Conservation (phyloP, 495 filamentous ascomycete species). For the Corynascus novoguineensis region DNA sequence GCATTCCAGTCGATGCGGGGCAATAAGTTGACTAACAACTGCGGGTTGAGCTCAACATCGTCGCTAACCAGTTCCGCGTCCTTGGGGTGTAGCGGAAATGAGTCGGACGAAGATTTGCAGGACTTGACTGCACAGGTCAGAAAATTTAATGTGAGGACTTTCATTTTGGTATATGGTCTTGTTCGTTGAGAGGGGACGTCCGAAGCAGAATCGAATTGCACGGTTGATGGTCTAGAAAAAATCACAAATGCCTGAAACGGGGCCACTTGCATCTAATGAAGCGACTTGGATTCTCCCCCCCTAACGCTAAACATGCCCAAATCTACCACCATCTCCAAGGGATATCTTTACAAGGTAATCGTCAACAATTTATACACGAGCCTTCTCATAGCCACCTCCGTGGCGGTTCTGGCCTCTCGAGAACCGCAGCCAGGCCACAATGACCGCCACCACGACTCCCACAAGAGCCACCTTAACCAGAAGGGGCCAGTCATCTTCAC, state of each 20-base stretch:
- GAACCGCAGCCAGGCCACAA: constrained; percentile 33
- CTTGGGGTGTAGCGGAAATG: constrained; percentile 85
- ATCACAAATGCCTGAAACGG: constrained; percentile 19
- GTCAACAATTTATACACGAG: not conserved
- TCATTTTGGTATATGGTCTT: constrained; percentile 57
- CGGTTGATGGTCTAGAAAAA: constrained; percentile 7
- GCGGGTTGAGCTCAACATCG: constrained; percentile 70
- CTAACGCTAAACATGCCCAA: not conserved
- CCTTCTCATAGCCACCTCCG: constrained; percentile 16
- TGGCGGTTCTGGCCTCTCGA: constrained; percentile 8
- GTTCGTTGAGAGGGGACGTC: not conserved
- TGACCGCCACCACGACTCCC: constrained; percentile 31
- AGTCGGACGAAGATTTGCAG: constrained; percentile 70
- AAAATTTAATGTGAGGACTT: constrained; percentile 94
- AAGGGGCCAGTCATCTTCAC: constrained; percentile 29
- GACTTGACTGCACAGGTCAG: constrained; percentile 91
- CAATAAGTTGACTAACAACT: constrained; percentile 74
- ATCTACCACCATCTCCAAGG: not conserved
- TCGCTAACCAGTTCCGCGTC: constrained; percentile 84
- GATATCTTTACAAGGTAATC: not conserved
- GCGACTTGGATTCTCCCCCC: not conserved
- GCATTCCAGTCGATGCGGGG: constrained; percentile 85
- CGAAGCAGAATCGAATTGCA: constrained; percentile 3
- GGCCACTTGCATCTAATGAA: constrained; percentile 17
- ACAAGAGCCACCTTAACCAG: constrained; percentile 38